Conservation (phyloP, 345 rosid species). For the Moringa oleifera region DNA sequence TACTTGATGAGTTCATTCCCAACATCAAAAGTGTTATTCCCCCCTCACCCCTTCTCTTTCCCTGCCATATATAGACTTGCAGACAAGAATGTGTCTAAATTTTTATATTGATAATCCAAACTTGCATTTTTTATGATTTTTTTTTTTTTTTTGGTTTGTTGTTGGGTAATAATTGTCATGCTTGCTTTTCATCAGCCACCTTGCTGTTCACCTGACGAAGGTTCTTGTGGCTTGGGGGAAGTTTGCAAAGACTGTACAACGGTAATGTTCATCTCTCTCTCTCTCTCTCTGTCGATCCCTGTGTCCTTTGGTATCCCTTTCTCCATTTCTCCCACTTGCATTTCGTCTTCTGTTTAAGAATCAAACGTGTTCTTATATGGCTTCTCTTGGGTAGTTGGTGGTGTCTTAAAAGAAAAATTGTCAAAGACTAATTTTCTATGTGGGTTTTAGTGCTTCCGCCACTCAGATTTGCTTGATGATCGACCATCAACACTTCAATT, state of each 20-base stretch:
- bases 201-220: conserved; percentile 76
- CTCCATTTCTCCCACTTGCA: not conserved
- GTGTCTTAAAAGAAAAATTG: not conserved
- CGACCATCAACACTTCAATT: conserved; percentile 80
- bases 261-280: conserved; percentile 32
- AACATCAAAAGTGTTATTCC: too few species aligned
- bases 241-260: conserved; percentile 91
- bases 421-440: conserved; percentile 22
- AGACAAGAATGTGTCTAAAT: not conserved
- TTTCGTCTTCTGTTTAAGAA: not conserved
- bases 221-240: conserved; percentile 62
- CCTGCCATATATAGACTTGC: too few species aligned
- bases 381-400: conserved; percentile 3
- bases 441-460: conserved; percentile 78
- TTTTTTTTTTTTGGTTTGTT: too few species aligned
- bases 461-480: conserved; percentile 59
- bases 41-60: too few species aligned
- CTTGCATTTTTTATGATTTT: not conserved
- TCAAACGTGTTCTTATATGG: not conserved
- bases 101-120: conserved; percentile 1
- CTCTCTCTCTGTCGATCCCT: conserved; percentile 9
- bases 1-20: too few species aligned
- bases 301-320: conserved; percentile 1
- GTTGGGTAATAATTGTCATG: conserved; percentile 1
- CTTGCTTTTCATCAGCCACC: conserved; percentile 51